phyloP scores from a whole-genome alignment of 441 rosid genomes.

The Aleurites moluccanus region DNA sequence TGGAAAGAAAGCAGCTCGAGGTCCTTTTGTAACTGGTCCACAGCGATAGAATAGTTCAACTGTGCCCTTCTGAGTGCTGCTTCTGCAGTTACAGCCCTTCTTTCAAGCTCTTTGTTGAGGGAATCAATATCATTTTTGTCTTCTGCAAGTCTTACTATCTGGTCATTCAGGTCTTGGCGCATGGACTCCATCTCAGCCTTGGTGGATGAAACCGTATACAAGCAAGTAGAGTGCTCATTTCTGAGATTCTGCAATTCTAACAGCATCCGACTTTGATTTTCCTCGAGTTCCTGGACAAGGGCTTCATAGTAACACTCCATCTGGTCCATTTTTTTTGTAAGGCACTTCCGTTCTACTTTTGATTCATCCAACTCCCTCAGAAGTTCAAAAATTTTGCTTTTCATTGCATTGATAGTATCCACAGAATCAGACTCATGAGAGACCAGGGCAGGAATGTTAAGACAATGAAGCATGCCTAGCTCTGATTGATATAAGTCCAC shows the following conservation, averaged over 20 bases:
- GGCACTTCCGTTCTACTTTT: slow-evolving; percentile 81
- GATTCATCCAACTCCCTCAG: slow-evolving; percentile 85
- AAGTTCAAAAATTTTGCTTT: slow-evolving; percentile 82
- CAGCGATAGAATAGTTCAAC: slow-evolving; percentile 93
- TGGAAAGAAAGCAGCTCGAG: slow-evolving; percentile 92
- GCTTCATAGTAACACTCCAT: slow-evolving; percentile 99
- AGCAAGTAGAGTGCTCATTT: slow-evolving; percentile 82
- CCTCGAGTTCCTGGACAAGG: slow-evolving; percentile 97
- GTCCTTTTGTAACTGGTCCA: slow-evolving; percentile 93
- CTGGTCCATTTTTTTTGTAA: slow-evolving; percentile 91
- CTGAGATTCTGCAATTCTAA: slow-evolving; percentile 89
- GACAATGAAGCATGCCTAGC: slow-evolving; percentile 66
- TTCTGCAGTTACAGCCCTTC: slow-evolving; percentile 77
- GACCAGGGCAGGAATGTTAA: slow-evolving; percentile 57
- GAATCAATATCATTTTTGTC: slow-evolving; percentile 68
- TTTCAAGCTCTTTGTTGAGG: slow-evolving; percentile 76
- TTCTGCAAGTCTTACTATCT: slow-evolving; percentile 57
- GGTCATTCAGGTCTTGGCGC: slow-evolving; percentile 66
- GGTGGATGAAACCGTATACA: slow-evolving; percentile 63
- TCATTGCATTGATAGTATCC: slow-evolving; percentile 62
- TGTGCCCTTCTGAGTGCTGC: slow-evolving; percentile 95
- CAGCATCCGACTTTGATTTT: slow-evolving; percentile 90
- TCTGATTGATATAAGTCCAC: slow-evolving; percentile 78
- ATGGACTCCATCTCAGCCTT: slow-evolving; percentile 85
- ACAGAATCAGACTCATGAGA: slow-evolving; percentile 64